A percentile compares a stretch with the other conserved stretches of the same genome.
Evolutionary conservation across 176 grass and related monocot genomes (phyloP).

Genomic region (Thalia dealbata): DNA sequence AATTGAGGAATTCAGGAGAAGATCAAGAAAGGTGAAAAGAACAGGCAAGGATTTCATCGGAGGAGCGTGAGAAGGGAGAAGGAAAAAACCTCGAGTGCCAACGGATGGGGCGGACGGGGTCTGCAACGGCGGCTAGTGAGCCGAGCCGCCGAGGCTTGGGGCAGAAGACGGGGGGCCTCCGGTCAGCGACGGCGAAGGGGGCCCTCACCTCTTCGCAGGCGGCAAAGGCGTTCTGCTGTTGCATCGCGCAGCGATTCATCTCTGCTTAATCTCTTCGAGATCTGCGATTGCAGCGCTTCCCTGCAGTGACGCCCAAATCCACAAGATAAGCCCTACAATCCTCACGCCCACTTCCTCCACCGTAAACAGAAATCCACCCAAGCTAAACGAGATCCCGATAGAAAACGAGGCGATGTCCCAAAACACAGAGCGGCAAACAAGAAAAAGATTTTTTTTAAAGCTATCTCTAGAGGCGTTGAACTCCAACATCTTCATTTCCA

Average conservation of each 20-base stretch:
- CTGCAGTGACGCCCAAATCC: background rate
- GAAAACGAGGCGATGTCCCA: background rate
- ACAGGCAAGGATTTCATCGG: background rate
- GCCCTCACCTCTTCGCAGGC: slow-evolving; percentile 12
- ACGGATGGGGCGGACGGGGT: slow-evolving; percentile 7
- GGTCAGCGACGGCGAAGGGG: slow-evolving; percentile 10
- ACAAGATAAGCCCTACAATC: background rate
- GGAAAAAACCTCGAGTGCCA: slow-evolving; percentile 1
- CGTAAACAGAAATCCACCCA: background rate
- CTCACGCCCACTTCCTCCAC: background rate
- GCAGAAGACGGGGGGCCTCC: slow-evolving; percentile 10
- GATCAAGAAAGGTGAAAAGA: background rate
- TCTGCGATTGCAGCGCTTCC: background rate
- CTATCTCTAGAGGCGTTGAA: too few relatives aligned
- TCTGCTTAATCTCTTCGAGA: slow-evolving; percentile 1
- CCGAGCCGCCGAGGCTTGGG: slow-evolving; percentile 21
- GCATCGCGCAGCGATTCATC: slow-evolving; percentile 16
- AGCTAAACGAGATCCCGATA: background rate
- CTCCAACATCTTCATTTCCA: too few relatives aligned
- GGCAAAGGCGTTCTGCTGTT: slow-evolving; percentile 13
- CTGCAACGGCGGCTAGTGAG: background rate
- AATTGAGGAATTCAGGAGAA: too few relatives aligned
- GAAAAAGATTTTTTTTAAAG: too few relatives aligned
- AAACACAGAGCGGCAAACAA: background rate
- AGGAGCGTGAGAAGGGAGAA: background rate